phyloP scores from a whole-genome alignment of 306 rosid genomes.

The Delonix regia region DNA sequence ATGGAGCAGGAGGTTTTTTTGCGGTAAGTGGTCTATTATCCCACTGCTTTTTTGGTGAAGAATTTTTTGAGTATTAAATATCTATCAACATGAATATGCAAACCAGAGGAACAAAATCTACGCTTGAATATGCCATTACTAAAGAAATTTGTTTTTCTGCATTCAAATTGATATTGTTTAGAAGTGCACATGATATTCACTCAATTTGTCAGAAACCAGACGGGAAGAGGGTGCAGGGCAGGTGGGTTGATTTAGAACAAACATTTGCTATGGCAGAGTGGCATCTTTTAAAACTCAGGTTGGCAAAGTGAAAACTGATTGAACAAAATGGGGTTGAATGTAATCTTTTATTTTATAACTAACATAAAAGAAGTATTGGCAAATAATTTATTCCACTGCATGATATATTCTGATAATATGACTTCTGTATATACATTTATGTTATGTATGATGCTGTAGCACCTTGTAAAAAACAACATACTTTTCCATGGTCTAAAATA shows the following conservation, averaged over 20 bases:
- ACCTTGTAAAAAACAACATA: not conserved
- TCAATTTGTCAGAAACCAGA: not conserved
- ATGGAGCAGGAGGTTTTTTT: slow-evolving; percentile 96
- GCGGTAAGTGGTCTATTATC: slow-evolving; percentile 55
- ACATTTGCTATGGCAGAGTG: not conserved
- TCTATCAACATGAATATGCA: slow-evolving; percentile 5
- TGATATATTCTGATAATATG: not conserved
- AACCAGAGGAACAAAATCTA: slow-evolving; percentile 22
- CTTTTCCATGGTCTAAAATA: not conserved
- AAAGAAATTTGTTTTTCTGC: not conserved
- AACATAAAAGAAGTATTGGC: not conserved
- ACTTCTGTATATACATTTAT: not conserved
- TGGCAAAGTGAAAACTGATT: not conserved
- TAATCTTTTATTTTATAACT: not conserved
- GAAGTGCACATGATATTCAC: not conserved
- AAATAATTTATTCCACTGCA: not conserved
- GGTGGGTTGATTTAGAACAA: not conserved
- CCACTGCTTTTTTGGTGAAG: slow-evolving; percentile 11
- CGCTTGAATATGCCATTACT: not conserved
- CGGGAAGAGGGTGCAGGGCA: not conserved
- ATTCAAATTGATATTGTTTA: not conserved
- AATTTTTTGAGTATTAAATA: not conserved
- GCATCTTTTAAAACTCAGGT: not conserved
- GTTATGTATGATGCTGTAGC: not conserved
- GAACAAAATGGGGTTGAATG: not conserved